Evolutionary conservation across 2,329 filamentous ascomycete species (phyloP).

Genomic region (Aspergillus tamarii): DNA sequence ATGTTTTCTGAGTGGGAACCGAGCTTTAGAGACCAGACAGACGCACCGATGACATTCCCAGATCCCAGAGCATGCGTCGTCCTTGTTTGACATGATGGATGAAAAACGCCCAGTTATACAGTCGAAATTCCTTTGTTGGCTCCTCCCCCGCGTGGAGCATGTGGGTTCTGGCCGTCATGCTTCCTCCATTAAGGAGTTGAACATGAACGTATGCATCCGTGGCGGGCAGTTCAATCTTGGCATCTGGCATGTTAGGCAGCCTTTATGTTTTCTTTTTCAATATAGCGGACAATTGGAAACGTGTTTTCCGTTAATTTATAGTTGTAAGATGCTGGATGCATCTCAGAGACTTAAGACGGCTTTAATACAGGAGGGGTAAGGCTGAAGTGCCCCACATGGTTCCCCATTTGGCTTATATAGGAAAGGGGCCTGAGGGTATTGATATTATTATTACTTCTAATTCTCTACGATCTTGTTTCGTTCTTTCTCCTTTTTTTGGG

Average conservation of each 20-base stretch:
- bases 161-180: background rate
- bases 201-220: background rate
- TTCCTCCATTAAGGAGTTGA: background rate
- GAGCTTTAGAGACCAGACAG: background rate
- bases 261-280: background rate
- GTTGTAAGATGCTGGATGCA: background rate
- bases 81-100: background rate
- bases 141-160: background rate
- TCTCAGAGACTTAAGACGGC: too few relatives aligned
- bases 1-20: background rate
- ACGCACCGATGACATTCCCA: background rate
- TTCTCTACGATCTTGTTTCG: too few relatives aligned
- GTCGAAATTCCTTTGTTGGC: background rate
- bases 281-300: background rate
- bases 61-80: background rate
- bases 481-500: too few relatives aligned
- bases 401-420: too few relatives aligned
- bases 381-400: too few relatives aligned
- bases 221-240: background rate
- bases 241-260: background rate
- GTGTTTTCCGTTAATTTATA: background rate
- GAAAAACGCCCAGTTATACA: background rate
- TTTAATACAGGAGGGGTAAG: too few relatives aligned
- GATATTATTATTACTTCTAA: too few relatives aligned
- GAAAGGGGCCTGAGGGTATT: too few relatives aligned